Percentiles rank a stretch among this genome's conserved stretches.
Conservation (phyloP, 352 stramenopile species). For the Phytophthora hybrid region DNA sequence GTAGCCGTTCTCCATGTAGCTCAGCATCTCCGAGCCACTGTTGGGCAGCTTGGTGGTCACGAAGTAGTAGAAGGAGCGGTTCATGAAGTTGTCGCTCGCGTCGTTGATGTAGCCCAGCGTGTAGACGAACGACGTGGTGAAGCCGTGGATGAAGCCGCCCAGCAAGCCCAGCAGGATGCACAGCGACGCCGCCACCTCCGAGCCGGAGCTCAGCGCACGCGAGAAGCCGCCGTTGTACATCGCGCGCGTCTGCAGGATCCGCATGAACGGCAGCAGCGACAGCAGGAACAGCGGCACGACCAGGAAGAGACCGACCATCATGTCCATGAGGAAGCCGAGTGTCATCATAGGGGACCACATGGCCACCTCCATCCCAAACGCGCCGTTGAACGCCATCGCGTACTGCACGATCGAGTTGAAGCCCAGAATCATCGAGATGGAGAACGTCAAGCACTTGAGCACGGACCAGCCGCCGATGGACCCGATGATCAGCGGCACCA, state of each 20-base stretch:
- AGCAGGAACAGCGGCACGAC: conserved; percentile 80
- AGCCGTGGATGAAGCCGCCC: conserved; percentile 81
- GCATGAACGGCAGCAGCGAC: conserved; percentile 87
- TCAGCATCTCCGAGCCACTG: conserved; percentile 48
- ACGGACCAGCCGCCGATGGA: conserved; percentile 64
- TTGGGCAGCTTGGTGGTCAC: conserved; percentile 48
- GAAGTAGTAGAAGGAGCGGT: conserved; percentile 81
- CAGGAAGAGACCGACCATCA: conserved; percentile 84
- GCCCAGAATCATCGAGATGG: conserved; percentile 69
- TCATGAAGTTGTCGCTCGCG: conserved; percentile 75
- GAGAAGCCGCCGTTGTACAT: conserved; percentile 92
- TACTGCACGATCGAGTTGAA: conserved; percentile 83
- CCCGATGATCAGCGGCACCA: conserved; percentile 67
- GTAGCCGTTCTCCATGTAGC: conserved; percentile 63
- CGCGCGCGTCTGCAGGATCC: conserved; percentile 85
- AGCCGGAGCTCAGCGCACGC: conserved; percentile 74
- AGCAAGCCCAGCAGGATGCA: conserved; percentile 81
- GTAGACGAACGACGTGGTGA: conserved; percentile 74
- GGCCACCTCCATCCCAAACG: conserved; percentile 66
- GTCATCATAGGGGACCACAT: conserved; percentile 74
- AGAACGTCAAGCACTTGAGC: conserved; percentile 75
- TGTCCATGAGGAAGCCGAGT: conserved; percentile 89
- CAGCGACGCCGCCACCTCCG: conserved; percentile 84
- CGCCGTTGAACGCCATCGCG: conserved; percentile 70
- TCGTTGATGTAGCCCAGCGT: conserved; percentile 82